Base-by-base conservation (phyloP, 352 stramenopile genomes). In the Plasmopara halstedii region DNA sequence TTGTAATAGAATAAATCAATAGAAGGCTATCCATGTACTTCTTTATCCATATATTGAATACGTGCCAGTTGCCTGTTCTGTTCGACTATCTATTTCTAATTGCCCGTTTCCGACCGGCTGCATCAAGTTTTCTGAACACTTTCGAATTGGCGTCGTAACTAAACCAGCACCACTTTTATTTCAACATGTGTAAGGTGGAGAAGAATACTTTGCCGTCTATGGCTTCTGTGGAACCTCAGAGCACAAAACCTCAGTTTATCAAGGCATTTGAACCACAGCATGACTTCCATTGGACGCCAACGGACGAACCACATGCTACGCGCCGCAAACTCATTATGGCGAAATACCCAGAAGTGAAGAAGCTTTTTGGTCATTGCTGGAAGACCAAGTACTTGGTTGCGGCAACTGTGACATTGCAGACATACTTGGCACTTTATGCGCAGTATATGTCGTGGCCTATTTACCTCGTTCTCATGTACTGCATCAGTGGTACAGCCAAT, bases 401-500 rank as follows among this genome's bases (percentile, higher is more conserved):
- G 2, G 60, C 64, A 7, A 77, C 83, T 10, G 74, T 97, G 7
- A 47, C 64, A 22, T 58, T 95, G 39, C 90, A 97, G 70, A 79
- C 90, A 29, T 71, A 76, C 33, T 73, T 84, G 29, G 75, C 87
- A 14, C 85, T 87, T 38, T 59, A 73, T 14, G 56, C 89, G 14
- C 67, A 73, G 46, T 67, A 67, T 52, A 66, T 82, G 47, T 70
- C 60, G n/a, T 96, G 73, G 76, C 63, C 70, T 6, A 39, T 57
- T 32, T 83, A 71, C 52, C 18, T 85, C 20, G 29, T 66, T 41
- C 31, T 88, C 31, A 64, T 80, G 18, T 98, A 97, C 63, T 67
- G 86, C 11, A 54, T 98, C 6, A 88, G 87, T 23, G 95, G 87
- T 48, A 96, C 88, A 22, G 73, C 85, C 50, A 98, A 97, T 64